These are phyloP conservation scores for Paralagenidium karlingii DNA, from an alignment of 352 stramenopile species.

Conservation along the genomic window DNA sequence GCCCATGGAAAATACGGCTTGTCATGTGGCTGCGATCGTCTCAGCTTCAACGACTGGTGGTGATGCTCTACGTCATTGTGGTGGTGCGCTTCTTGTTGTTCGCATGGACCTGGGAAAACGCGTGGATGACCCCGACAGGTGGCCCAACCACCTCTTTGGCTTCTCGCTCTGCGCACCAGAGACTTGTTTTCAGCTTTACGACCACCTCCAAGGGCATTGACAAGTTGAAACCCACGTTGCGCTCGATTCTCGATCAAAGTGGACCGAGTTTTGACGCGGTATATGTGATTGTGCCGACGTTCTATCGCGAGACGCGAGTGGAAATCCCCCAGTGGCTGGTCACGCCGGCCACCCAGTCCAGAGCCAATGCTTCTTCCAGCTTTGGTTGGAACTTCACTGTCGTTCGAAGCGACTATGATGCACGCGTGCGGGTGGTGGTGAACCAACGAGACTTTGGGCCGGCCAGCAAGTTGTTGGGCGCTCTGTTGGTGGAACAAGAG, in stretches of 20 bases:
- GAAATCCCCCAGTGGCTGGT: conserved; percentile 28
- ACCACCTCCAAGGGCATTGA: conserved; percentile 22
- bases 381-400: conserved; percentile 20
- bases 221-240: conserved; percentile 19
- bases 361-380: conserved; percentile 13
- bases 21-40: no score
- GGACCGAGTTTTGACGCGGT: conserved; percentile 23
- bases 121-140: no score
- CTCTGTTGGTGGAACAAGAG: conserved; percentile 32
- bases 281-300: conserved; percentile 30
- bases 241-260: conserved; percentile 22
- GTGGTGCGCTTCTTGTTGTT: no score
- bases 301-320: conserved; percentile 18
- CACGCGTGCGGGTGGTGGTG: conserved; percentile 18
- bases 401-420: conserved; percentile 18
- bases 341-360: conserved; percentile 1
- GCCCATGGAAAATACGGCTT: no score
- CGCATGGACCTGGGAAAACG: no score
- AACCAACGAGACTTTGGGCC: conserved; percentile 39
- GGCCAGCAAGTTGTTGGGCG: conserved; percentile 33
- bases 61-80: no score
- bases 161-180: no score
- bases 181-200: conserved; percentile 57
- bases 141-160: no score
- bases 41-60: no score